phyloP scores from a whole-genome alignment of 176 grass and related monocot genomes.

The Phoenix roebelenii region DNA sequence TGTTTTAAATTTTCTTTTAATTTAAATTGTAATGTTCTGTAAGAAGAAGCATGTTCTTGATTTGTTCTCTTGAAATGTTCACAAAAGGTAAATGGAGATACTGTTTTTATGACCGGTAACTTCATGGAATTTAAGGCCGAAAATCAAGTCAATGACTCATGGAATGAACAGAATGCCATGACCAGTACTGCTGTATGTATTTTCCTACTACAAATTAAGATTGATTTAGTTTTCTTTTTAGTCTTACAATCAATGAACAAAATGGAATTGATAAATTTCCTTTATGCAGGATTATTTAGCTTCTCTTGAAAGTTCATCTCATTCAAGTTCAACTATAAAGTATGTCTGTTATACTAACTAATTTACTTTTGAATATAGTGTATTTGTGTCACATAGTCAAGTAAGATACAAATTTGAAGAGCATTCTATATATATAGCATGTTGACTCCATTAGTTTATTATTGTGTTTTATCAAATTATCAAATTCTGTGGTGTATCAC shows the following conservation, averaged over 20 bases:
- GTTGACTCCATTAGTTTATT: too few species aligned
- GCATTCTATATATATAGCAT: too few species aligned
- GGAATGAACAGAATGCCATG: slow-evolving; percentile 89
- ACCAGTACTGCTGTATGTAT: slow-evolving; percentile 79
- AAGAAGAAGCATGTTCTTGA: too few species aligned
- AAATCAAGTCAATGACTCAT: slow-evolving; percentile 63
- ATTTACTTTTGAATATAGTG: slow-evolving; percentile 12
- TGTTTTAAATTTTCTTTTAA: slow-evolving; percentile 6
- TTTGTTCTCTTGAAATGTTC: slow-evolving; percentile 9
- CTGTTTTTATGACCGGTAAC: slow-evolving; percentile 82
- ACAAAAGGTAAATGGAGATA: slow-evolving; percentile 89
- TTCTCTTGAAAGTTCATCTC: slow-evolving; percentile 44
- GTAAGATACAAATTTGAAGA: too few species aligned
- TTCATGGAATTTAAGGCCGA: slow-evolving; percentile 82
- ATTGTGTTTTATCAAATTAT: too few species aligned
- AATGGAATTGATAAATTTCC: not conserved
- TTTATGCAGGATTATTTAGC: slow-evolving; percentile 71
- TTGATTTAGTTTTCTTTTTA: slow-evolving; percentile 3
- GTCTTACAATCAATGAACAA: not conserved
- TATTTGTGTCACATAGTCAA: not conserved
- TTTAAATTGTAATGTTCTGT: not conserved
- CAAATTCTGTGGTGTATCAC: too few species aligned
- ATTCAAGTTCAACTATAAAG: slow-evolving; percentile 51
- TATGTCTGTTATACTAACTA: slow-evolving; percentile 30
- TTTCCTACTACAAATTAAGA: slow-evolving; percentile 11